Evolutionary conservation across 2,329 filamentous ascomycete genomes (phyloP).

Genomic region (Ascochyta lentis): DNA sequence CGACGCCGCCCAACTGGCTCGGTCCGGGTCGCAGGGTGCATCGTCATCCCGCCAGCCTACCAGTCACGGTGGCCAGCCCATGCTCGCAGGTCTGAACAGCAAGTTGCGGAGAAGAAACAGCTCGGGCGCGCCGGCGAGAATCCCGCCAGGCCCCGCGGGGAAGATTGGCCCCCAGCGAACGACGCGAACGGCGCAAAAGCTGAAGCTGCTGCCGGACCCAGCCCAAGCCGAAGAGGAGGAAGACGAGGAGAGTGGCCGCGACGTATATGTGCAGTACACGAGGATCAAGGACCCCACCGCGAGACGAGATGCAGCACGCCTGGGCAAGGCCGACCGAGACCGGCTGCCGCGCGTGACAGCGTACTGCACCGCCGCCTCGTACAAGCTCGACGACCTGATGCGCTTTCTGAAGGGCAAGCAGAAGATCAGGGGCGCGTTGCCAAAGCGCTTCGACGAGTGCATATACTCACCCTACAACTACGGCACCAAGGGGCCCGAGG

Average conservation of each 20-base stretch:
- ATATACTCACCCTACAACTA: conserved; percentile 96
- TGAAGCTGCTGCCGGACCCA: conserved; percentile 94
- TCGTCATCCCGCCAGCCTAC: conserved; percentile 42
- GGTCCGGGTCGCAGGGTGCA: conserved; percentile 36
- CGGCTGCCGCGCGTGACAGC: conserved; percentile 89
- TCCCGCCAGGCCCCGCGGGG: conserved; percentile 52
- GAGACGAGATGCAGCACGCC: conserved; percentile 84
- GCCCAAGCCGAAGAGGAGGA: conserved; percentile 75
- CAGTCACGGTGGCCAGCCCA: conserved; percentile 49
- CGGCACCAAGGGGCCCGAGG: conserved; percentile 53
- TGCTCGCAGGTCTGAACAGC: conserved; percentile 80
- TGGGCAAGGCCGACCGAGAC: conserved; percentile 92
- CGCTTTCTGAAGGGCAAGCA: conserved; percentile 86
- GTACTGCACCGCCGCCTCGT: conserved; percentile 92
- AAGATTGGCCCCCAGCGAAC: conserved; percentile 96
- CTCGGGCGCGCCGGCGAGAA: conserved; percentile 67
- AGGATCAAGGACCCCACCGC: conserved; percentile 97
- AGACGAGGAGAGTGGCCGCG: conserved; percentile 90
- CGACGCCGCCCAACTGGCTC: conserved; percentile 45
- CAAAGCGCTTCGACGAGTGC: conserved; percentile 96
- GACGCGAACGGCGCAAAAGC: conserved; percentile 93
- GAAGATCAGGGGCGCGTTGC: conserved; percentile 78
- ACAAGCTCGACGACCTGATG: conserved; percentile 88
- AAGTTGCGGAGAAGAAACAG: conserved; percentile 88
- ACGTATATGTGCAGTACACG: conserved; percentile 98